These are phyloP conservation scores for Orbilia blumenaviensis DNA, from an alignment of 2,329 filamentous ascomycete genomes.

Conservation along the genomic window DNA sequence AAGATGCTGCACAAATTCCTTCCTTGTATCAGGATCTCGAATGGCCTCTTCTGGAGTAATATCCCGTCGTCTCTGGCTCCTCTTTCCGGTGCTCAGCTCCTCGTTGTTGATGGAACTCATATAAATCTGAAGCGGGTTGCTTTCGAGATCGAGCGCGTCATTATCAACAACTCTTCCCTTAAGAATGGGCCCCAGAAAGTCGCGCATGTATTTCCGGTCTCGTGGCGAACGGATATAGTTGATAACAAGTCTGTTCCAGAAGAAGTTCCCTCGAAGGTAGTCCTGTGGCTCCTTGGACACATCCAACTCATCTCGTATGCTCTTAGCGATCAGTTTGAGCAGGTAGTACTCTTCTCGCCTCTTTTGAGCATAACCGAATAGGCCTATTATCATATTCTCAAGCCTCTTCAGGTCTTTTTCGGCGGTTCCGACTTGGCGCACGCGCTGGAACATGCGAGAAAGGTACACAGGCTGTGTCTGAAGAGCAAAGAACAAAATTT, in stretches of 20 bases:
- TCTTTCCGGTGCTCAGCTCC: constrained; percentile 87
- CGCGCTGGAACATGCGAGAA: constrained; percentile 81
- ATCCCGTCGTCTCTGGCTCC: constrained; percentile 81
- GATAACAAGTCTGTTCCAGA: constrained; percentile 85
- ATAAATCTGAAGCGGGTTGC: constrained; percentile 97
- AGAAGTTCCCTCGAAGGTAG: constrained; percentile 87
- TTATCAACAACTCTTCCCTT: constrained; percentile 94
- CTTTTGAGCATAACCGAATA: constrained; percentile 98
- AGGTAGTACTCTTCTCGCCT: constrained; percentile 96
- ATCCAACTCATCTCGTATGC: constrained; percentile 86
- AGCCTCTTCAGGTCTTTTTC: constrained; percentile 94
- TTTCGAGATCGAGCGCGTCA: constrained; percentile 88
- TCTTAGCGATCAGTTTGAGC: constrained; percentile 83
- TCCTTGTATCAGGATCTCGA: constrained; percentile 88
- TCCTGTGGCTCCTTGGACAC: constrained; percentile 78
- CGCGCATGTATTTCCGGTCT: constrained; percentile 89
- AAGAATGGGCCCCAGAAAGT: constrained; percentile 83
- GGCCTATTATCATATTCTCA: constrained; percentile 91
- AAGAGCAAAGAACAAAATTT: constrained; percentile 95
- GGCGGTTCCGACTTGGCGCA: constrained; percentile 82
- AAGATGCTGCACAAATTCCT: constrained; percentile 91
- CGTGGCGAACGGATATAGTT: constrained; percentile 86
- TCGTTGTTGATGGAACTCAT: constrained; percentile 95
- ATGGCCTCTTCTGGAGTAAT: constrained; percentile 94
- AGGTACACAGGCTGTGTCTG: constrained; percentile 97